Evolutionary conservation across 371 early-diverging fungal species (phyloP).

Genomic region (Haplosporangium sp.): DNA sequence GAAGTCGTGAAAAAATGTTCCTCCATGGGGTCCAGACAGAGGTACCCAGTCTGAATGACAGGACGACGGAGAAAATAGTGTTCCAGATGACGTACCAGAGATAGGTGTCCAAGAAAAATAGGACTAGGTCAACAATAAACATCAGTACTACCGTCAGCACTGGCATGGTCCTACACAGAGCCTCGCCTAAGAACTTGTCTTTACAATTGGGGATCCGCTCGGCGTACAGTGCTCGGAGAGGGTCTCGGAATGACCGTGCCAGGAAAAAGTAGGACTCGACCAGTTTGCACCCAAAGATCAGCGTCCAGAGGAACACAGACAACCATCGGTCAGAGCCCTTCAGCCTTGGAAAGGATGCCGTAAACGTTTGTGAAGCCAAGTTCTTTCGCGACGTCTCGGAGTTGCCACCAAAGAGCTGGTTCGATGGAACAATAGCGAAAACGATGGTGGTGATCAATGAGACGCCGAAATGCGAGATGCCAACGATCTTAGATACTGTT

Average conservation of each 20-base stretch:
- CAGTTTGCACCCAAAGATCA: constrained; percentile 81
- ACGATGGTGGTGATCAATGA: constrained; percentile 73
- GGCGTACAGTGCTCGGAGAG: constrained; percentile 72
- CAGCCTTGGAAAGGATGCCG: constrained; percentile 81
- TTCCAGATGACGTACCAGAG: constrained; percentile 92
- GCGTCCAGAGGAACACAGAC: constrained; percentile 80
- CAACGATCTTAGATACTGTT: constrained; percentile 63
- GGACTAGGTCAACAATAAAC: constrained; percentile 79
- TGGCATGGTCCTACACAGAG: constrained; percentile 74
- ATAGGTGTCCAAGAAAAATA: constrained; percentile 92
- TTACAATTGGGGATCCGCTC: constrained; percentile 69
- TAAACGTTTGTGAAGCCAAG: constrained; percentile 77
- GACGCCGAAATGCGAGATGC: constrained; percentile 72
- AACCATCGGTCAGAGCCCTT: constrained; percentile 75
- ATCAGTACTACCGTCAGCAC: constrained; percentile 78
- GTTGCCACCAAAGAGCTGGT: constrained; percentile 67
- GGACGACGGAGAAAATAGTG: constrained; percentile 78
- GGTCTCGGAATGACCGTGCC: constrained; percentile 82
- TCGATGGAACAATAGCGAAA: constrained; percentile 74
- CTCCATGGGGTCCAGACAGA: constrained; percentile 91
- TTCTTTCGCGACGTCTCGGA: constrained; percentile 57
- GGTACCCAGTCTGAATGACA: constrained; percentile 84
- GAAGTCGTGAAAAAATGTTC: constrained; percentile 82
- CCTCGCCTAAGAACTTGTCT: constrained; percentile 61
- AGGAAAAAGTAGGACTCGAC: constrained; percentile 87